Base-by-base conservation (phyloP, 2,329 filamentous ascomycete species). In the Herpotrichia juniperi region DNA sequence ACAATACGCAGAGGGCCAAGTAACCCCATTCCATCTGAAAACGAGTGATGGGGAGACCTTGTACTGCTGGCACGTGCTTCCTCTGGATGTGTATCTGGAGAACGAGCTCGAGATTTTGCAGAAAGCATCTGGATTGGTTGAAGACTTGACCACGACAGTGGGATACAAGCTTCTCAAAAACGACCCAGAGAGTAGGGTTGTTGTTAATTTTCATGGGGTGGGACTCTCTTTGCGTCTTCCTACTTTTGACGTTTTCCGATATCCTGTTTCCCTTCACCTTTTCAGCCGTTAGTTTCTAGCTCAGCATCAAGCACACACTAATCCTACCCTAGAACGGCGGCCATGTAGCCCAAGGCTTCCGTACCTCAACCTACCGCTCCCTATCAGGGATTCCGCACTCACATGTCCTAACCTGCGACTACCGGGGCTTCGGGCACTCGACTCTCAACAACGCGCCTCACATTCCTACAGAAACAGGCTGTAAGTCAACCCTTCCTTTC, bases 61-160 rank as follows among this genome's bases (percentile, higher is more conserved):
- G 16, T 96, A 94, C 68, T 90, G 89, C 22, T 97, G 93, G 93
- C 93, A 97, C 67, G 82, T 97, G 48, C 77, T 97, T 43, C 93
- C 93, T 0, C 75, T 96, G 6, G 85, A 88, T 46, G 78, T 91
- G 0, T 96, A 96, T 70, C 79, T 85, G 6, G 80, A 88, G 59
- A 83, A 96, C 62, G 89, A 96, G 64, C 75, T 80, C 19, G 76
- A 78, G 12, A 76, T 96, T 11, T 62, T 61, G 12, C 57, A 54
- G 39, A 56, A 62, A 17, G 54, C 54, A 6, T 61, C 83, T 72
- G 80, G 77, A 74, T 59, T 64, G 51, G 57, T 62, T 11, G 67
- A 74, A 21, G 78, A 79, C 55, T 76, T 83, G 50, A 78, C 75
- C 19, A 58, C 76, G 14, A 82, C 80, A 1, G 53, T 76, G 5